phyloP scores from a whole-genome alignment of 495 filamentous ascomycete genomes.

The Glarea lozoyensis region DNA sequence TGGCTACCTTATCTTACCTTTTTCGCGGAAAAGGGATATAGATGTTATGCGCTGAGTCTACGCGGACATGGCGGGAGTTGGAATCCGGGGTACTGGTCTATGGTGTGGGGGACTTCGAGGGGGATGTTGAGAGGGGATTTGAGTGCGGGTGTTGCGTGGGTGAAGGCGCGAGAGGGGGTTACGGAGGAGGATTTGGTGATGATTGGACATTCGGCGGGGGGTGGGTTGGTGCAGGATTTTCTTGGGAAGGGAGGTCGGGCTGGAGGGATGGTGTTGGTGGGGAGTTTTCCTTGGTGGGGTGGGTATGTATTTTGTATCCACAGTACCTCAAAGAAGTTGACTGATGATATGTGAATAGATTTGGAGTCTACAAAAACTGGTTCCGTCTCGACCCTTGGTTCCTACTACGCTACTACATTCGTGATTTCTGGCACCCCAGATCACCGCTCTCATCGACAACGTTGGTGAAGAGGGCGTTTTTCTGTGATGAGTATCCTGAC shows the following conservation, averaged over 20 bases:
- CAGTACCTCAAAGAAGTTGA: background rate
- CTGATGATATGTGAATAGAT: constrained; percentile 14
- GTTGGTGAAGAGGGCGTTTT: constrained; percentile 34
- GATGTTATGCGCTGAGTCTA: constrained; percentile 39
- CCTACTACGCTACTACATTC: constrained; percentile 32
- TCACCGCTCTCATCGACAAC: constrained; percentile 36
- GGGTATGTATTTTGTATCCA: constrained; percentile 27
- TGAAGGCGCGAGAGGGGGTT: constrained; percentile 13
- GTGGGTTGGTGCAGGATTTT: constrained; percentile 35
- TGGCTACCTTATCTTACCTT: constrained; percentile 37
- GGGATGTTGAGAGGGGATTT: constrained; percentile 34
- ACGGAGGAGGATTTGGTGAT: constrained; percentile 28
- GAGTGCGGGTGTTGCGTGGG: constrained; percentile 26
- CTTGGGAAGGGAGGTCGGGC: constrained; percentile 29
- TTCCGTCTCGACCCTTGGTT: constrained; percentile 31
- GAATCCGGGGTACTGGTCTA: constrained; percentile 29
- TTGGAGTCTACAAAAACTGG: constrained; percentile 36
- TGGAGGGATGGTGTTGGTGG: constrained; percentile 30
- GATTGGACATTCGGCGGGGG: constrained; percentile 38
- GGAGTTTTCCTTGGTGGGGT: constrained; percentile 32
- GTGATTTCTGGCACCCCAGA: constrained; percentile 31
- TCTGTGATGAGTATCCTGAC: constrained; percentile 24
- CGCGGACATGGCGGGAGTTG: constrained; percentile 42
- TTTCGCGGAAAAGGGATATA: constrained; percentile 28
- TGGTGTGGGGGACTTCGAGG: constrained; percentile 28